Evolutionary conservation across 106 monocot species (phyloP).

Genomic region (Hemerocallis citrina): DNA sequence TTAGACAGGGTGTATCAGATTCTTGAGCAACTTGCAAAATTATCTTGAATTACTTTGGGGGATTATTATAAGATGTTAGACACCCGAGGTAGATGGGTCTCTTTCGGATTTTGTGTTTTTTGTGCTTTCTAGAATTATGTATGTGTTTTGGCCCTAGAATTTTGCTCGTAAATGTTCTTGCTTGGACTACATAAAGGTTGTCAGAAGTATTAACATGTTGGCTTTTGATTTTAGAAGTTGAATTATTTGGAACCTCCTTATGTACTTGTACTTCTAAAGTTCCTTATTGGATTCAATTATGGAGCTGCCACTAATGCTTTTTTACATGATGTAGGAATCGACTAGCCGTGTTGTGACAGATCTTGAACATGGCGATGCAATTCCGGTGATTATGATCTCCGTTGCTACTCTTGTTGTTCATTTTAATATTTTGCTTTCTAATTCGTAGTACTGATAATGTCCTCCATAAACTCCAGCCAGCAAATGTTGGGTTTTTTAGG

Average conservation of each 20-base stretch:
- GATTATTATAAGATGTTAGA: too few relatives aligned
- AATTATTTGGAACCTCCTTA: not conserved
- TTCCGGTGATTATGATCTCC: constrained; percentile 38
- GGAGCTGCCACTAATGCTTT: not conserved
- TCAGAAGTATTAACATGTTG: too few relatives aligned
- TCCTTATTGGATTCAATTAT: not conserved
- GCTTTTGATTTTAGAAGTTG: not conserved
- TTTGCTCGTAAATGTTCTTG: not conserved
- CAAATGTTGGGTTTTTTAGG: constrained; percentile 71
- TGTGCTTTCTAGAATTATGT: too few relatives aligned
- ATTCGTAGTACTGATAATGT: constrained; percentile 8
- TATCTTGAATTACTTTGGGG: too few relatives aligned
- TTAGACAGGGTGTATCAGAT: too few relatives aligned
- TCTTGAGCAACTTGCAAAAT: too few relatives aligned
- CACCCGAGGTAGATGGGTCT: too few relatives aligned
- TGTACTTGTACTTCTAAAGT: not conserved
- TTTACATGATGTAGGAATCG: constrained; percentile 24
- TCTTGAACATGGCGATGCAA: constrained; percentile 72
- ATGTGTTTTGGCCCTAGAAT: not conserved
- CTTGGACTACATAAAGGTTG: too few relatives aligned
- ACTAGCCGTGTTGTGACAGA: constrained; percentile 33
- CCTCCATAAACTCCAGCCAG: constrained; percentile 38
- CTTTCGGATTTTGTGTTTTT: too few relatives aligned
- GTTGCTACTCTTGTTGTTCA: not conserved
- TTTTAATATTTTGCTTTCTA: not conserved